Base-by-base conservation (phyloP, 2,329 filamentous ascomycete genomes). In the Aurifilum marmelostoma region DNA sequence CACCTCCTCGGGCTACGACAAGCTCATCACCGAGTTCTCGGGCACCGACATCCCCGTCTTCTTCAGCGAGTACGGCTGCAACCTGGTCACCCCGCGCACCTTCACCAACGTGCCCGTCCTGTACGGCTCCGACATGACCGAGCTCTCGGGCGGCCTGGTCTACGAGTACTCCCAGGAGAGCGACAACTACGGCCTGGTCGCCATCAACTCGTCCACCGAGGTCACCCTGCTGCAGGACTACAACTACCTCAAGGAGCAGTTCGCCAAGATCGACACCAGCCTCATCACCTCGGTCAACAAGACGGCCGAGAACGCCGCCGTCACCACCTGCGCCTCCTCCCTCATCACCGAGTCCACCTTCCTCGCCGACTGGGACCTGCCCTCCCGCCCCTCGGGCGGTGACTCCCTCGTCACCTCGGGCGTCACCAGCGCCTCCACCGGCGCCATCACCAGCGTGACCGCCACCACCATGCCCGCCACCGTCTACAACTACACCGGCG, bases 21-120 rank as follows among this genome's bases (percentile, higher is more conserved):
- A 43, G 14, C 78, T 89, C 67, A 87, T 89, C 54, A 77, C 82
- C 7, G 85, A 88, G 75, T 92, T 93, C 82, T 78, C 83, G 74
- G 83, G 84, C 71, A 86, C 86, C 37, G 87, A 88, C 41, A 85
- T 93, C 47, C 91, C 91, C 29, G 85, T 93, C 73, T 93, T 93
- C 84, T 93, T 92, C 83, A 91, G 88, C 71, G 91, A 94, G 76
- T 89, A 86, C 74, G 91, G 91, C 69, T 93, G 91, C 85, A 93
- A 92, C 80, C 82, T 85, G 63, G 87, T 88, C 24, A 77, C 80
- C 54, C 88, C 89, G 18, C 89, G 91, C 73, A 81, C 88, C 72
- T 94, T 92, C 80, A 89, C 91, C 73, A 91, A 94, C 79, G 89
- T 92, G 7, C 84, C 83, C 59, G 83, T 89, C 69, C 87, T 94